These are phyloP conservation scores for Rheum nobile DNA, from an alignment of 148 eudicot genomes.

Conservation along the genomic window DNA sequence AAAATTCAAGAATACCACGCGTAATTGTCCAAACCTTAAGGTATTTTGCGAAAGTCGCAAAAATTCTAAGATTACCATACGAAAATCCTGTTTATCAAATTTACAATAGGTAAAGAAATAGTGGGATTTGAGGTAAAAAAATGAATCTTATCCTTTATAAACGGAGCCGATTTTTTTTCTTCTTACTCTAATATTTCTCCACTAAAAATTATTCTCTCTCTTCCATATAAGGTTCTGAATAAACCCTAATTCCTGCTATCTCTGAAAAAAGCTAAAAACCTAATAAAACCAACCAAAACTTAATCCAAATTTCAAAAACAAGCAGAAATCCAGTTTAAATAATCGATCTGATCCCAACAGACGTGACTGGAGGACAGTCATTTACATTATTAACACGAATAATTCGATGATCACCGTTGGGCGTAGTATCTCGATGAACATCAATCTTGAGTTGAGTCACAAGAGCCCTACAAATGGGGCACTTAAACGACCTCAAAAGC, in stretches of 20 bases:
- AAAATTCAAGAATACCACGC: too few species aligned
- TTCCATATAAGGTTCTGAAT: not conserved
- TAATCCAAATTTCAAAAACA: not conserved
- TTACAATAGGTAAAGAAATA: too few species aligned
- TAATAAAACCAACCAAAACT: not conserved
- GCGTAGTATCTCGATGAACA: not conserved
- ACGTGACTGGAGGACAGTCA: not conserved
- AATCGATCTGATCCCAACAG: not conserved
- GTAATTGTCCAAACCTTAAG: too few species aligned
- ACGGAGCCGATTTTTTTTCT: too few species aligned
- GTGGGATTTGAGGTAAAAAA: too few species aligned
- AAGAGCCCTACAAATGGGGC: not conserved
- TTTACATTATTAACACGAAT: not conserved
- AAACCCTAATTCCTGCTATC: not conserved
- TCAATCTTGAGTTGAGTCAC: not conserved
- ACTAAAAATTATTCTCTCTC: not conserved
- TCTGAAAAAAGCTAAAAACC: not conserved
- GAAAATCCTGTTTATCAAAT: too few species aligned
- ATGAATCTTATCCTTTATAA: too few species aligned
- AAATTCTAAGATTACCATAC: too few species aligned
- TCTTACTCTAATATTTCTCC: too few species aligned
- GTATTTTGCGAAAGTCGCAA: too few species aligned
- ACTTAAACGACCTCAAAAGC: slow-evolving; percentile 2
- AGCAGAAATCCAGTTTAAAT: not conserved
- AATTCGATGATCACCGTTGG: not conserved